Conservation (phyloP, 257 asterid species). For the Linderniella brevidens region DNA sequence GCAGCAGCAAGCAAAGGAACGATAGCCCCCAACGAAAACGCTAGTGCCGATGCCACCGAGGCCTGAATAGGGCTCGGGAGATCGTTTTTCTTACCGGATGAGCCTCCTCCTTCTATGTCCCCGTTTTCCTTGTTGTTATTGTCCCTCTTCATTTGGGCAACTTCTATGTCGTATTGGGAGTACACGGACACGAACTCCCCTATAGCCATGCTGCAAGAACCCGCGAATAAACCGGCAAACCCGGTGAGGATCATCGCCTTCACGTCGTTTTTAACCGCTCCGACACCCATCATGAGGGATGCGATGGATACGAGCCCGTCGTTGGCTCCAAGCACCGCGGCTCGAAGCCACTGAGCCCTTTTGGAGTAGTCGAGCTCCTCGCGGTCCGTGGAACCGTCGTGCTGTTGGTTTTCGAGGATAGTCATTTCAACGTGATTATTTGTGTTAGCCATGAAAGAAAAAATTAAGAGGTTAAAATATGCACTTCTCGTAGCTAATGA, state of each 20-base stretch:
- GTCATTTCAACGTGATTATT: too few relatives aligned
- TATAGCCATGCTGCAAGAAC: slow-evolving; percentile 3
- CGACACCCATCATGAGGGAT: slow-evolving; percentile 2
- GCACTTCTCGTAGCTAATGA: too few relatives aligned
- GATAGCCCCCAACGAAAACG: not conserved
- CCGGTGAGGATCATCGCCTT: slow-evolving; percentile 6
- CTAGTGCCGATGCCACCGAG: not conserved
- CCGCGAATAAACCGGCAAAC: slow-evolving; percentile 1
- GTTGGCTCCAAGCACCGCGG: slow-evolving; percentile 4
- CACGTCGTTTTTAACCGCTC: not conserved
- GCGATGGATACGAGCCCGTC: slow-evolving; percentile 3
- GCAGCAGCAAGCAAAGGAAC: slow-evolving; percentile 1
- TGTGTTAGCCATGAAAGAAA: too few relatives aligned
- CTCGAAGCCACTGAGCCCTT: slow-evolving; percentile 6
- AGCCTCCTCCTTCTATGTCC: not conserved
- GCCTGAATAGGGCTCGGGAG: slow-evolving; percentile 7
- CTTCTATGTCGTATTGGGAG: slow-evolving; percentile 1
- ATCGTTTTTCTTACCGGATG: not conserved
- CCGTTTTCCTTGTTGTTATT: not conserved
- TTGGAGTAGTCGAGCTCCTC: not conserved
- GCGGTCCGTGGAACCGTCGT: not conserved
- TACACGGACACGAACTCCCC: slow-evolving; percentile 3
- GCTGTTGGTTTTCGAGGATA: not conserved
- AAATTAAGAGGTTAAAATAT: too few relatives aligned
- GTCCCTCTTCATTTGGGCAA: slow-evolving; percentile 1